phyloP scores from a whole-genome alignment of 2,329 filamentous ascomycete genomes.

The Colletotrichum liaoningense region DNA sequence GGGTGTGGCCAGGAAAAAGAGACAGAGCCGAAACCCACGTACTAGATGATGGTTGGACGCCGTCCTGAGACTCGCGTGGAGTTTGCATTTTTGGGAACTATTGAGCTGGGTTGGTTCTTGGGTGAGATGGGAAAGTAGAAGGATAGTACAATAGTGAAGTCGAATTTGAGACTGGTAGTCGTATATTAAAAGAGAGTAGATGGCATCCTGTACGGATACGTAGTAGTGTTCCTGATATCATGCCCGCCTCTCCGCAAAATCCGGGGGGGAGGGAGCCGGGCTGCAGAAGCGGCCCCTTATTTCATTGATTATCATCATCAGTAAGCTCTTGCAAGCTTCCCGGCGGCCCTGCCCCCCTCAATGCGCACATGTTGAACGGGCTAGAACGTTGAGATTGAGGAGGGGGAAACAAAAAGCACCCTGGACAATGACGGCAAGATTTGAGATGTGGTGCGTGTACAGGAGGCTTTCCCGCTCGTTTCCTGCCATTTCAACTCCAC shows the following conservation, averaged over 20 bases:
- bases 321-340: slow-evolving; percentile 10
- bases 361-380: slow-evolving; percentile 17
- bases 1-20: slow-evolving; percentile 19
- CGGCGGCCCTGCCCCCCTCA: not conserved
- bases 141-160: not conserved
- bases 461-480: slow-evolving; percentile 18
- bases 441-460: slow-evolving; percentile 3
- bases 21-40: slow-evolving; percentile 28
- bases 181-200: slow-evolving; percentile 15
- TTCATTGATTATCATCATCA: not conserved
- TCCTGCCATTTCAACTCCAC: slow-evolving; percentile 2
- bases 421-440: slow-evolving; percentile 4
- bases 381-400: slow-evolving; percentile 15
- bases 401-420: slow-evolving; percentile 14
- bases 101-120: slow-evolving; percentile 17
- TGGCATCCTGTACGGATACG: not conserved
- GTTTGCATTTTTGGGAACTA: slow-evolving; percentile 33
- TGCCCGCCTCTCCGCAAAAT: slow-evolving; percentile 3
- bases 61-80: slow-evolving; percentile 32
- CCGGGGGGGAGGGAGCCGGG: slow-evolving; percentile 15
- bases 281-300: slow-evolving; percentile 7
- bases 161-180: slow-evolving; percentile 24
- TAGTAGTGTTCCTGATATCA: slow-evolving; percentile 5
- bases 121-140: not conserved
- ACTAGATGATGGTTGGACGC: slow-evolving; percentile 30